These are phyloP conservation scores for Aeschynomene evenia DNA, from an alignment of 306 rosid genomes.

Conservation along the genomic window DNA sequence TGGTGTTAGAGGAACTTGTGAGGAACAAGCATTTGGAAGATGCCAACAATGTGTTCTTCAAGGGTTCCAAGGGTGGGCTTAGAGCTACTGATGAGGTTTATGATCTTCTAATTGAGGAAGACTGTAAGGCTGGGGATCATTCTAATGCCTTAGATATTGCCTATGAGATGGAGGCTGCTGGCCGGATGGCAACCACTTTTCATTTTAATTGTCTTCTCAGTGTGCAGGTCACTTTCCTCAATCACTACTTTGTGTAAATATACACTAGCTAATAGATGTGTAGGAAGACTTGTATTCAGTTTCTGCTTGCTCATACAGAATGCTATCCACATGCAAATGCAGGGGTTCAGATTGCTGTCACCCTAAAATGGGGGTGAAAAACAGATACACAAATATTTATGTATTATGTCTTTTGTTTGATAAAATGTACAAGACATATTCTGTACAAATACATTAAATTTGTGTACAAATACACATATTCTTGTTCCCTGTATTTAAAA, in stretches of 20 bases:
- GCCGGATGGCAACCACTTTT: slow-evolving; percentile 93
- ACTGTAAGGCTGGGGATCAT: slow-evolving; percentile 82
- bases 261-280: neutral
- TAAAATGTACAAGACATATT: too few species aligned
- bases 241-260: neutral
- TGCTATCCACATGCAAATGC: neutral
- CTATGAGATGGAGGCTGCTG: slow-evolving; percentile 96
- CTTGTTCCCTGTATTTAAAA: too few species aligned
- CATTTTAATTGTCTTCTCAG: slow-evolving; percentile 89
- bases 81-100: slow-evolving; percentile 80
- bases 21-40: slow-evolving; percentile 64
- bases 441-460: too few species aligned
- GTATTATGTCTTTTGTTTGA: too few species aligned
- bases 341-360: neutral
- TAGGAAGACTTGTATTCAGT: neutral
- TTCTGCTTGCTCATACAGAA: neutral
- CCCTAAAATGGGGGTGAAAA: slow-evolving; percentile 6
- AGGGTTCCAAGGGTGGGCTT: slow-evolving; percentile 77
- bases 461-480: too few species aligned
- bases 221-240: slow-evolving; percentile 71
- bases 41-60: slow-evolving; percentile 83
- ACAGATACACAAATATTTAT: neutral
- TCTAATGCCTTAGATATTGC: slow-evolving; percentile 83
- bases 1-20: slow-evolving; percentile 72
- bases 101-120: slow-evolving; percentile 74